Base-by-base conservation (phyloP, 768 basidiomycete genomes). In the Xerocomus brunneocitrinus region DNA sequence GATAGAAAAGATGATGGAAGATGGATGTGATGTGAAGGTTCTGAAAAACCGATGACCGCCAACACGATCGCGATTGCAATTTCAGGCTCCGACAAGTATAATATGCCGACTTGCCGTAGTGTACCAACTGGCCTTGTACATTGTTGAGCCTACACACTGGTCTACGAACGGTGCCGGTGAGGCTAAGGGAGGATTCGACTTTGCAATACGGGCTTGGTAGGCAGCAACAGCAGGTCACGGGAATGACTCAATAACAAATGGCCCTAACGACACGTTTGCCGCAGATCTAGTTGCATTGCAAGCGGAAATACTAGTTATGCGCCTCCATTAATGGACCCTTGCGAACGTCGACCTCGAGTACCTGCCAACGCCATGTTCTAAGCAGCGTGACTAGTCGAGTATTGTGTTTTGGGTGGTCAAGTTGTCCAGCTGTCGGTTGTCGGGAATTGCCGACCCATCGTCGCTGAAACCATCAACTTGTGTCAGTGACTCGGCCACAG, bases 81-180 rank as follows among this genome's bases (percentile, higher is more conserved):
- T 78, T 76, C 69, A 63, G 74, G 62, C 77, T 74, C 75, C 75
- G 76, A 69, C 59, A 66, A 48, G 24, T 50, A 36, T 48, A 41
- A 8, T 5, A 47, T 57, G 61, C 65, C 65, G 62, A 60, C 35
- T 28, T 59, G 62, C 64, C 59, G 44, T 4, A 16, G 31, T 27
- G 16, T 24, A 40, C 19, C 19, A 19, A 10, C 34, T 35, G 9
- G 4, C 34, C 10, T 35, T 13, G 19, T 40, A 39, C 38, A 39
- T 39, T 39, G 38, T 39, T n/a, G 22, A n/a, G 19, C 19, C 19
- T 19, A 19, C 19, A 19, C 19, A 32, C 9, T 34, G 34, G 34
- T 38, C 36, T 7, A 38, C 34, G 5, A 34, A 13, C 19, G 19
- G 19, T 19, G 19, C 19, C 34, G 34, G 12, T 9, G 34, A 36